Percentiles rank a stretch among this genome's conserved stretches.
phyloP scores from a whole-genome alignment of 2,329 filamentous ascomycete species.

The Penicillium sclerotiorum region DNA sequence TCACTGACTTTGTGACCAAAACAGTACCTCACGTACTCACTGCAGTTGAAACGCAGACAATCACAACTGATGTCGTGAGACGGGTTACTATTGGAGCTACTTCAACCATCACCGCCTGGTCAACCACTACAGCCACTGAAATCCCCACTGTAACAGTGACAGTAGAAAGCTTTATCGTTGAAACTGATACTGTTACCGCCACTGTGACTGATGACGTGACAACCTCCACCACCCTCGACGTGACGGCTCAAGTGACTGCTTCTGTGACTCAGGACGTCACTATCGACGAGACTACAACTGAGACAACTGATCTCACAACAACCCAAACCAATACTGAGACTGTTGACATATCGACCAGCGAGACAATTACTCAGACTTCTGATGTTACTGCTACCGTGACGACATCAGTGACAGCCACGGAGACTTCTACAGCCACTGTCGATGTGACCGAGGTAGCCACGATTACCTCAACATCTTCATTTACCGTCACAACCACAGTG shows the following conservation, averaged over 20 bases:
- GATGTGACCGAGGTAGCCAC: conserved; percentile 5
- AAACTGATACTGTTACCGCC: background rate
- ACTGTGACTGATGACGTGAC: conserved; percentile 2
- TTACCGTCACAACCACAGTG: background rate
- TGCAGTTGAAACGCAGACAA: background rate
- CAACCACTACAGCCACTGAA: background rate
- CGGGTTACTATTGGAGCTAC: background rate
- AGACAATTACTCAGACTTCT: conserved; percentile 3
- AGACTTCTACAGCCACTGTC: background rate
- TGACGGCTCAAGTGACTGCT: background rate
- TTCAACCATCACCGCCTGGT: background rate
- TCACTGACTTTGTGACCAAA: background rate
- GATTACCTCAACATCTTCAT: conserved; percentile 6
- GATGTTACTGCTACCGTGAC: conserved; percentile 3
- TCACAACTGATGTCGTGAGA: background rate
- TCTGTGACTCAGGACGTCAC: background rate
- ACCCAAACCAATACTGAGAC: conserved; percentile 4
- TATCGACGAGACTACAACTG: background rate
- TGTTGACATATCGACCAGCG: conserved; percentile 2
- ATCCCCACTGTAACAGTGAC: background rate
- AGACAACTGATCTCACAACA: conserved; percentile 6
- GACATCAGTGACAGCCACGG: background rate
- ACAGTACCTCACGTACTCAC: background rate
- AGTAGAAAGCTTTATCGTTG: background rate
- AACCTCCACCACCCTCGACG: background rate